A percentile compares a stretch with the other conserved stretches of the same genome.
Conservation (phyloP, 1,284 basidiomycete genomes). For the Melampsora occidentalis region DNA sequence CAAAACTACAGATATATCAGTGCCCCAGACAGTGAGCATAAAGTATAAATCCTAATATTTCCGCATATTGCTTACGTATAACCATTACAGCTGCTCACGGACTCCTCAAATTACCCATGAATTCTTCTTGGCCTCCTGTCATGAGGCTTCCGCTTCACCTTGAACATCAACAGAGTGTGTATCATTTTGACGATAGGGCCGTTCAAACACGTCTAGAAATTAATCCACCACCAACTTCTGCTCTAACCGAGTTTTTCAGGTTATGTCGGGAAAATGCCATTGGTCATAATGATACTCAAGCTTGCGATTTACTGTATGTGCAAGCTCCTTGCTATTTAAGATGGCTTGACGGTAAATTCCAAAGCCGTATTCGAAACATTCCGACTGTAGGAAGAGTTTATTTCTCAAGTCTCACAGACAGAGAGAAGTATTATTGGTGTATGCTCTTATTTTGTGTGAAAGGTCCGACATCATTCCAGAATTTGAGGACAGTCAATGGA, state of each 20-base stretch:
- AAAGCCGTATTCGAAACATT: conserved; percentile 44
- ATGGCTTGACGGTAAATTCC: not conserved
- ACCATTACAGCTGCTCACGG: conserved; percentile 55
- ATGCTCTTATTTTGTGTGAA: conserved; percentile 55
- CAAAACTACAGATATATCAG: conserved; percentile 3
- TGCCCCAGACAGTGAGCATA: conserved; percentile 21
- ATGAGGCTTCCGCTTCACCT: not conserved
- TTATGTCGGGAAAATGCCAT: not conserved
- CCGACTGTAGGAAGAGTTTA: conserved; percentile 56
- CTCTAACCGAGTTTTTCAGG: conserved; percentile 5
- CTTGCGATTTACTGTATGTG: not conserved
- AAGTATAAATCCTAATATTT: no score
- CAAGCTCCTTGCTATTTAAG: conserved; percentile 4
- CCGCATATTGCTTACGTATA: conserved; percentile 49
- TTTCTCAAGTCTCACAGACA: conserved; percentile 52
- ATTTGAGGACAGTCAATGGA: conserved; percentile 53
- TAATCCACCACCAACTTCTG: not conserved
- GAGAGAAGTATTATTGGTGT: conserved; percentile 56
- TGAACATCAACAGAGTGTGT: conserved; percentile 9
- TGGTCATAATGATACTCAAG: not conserved
- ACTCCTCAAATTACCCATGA: conserved; percentile 54
- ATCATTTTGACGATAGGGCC: not conserved
- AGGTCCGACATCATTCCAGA: conserved; percentile 54
- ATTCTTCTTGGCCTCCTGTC: conserved; percentile 44
- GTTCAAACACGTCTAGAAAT: not conserved